Conservation (phyloP, 1,284 basidiomycete genomes). For the Puccinia brachypodii region DNA sequence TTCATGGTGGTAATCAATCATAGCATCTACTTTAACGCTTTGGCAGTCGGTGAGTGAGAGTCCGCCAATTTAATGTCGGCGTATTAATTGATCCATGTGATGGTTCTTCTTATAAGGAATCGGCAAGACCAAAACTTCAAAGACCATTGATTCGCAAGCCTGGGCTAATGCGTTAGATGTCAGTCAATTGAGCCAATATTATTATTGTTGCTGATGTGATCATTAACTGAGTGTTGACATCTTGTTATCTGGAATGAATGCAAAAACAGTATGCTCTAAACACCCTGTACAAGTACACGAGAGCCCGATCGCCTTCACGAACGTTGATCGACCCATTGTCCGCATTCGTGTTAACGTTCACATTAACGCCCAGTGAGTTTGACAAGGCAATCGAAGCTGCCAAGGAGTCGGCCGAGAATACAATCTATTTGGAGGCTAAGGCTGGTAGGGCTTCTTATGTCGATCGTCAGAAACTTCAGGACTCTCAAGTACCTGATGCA, state of each 20-base stretch:
- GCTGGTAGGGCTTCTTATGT: slow-evolving; percentile 88
- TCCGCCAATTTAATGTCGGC: background rate
- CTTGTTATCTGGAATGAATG: background rate
- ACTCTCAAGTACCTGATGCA: slow-evolving; percentile 75
- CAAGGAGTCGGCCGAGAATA: slow-evolving; percentile 67
- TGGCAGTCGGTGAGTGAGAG: slow-evolving; percentile 67
- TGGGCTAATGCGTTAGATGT: slow-evolving; percentile 67
- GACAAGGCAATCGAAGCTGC: slow-evolving; percentile 67
- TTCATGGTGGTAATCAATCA: background rate
- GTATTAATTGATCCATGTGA: background rate
- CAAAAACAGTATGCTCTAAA: slow-evolving; percentile 62
- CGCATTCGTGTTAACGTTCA: slow-evolving; percentile 69
- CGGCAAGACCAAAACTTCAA: slow-evolving; percentile 19
- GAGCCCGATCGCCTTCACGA: slow-evolving; percentile 81
- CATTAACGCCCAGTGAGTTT: slow-evolving; percentile 60
- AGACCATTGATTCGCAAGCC: slow-evolving; percentile 60
- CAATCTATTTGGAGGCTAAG: slow-evolving; percentile 74
- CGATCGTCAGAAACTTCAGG: slow-evolving; percentile 69
- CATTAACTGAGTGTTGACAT: background rate
- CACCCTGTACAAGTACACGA: slow-evolving; percentile 80
- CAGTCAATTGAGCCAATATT: background rate
- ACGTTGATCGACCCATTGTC: slow-evolving; percentile 86
- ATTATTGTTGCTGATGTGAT: background rate
- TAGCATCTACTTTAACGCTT: slow-evolving; percentile 81
- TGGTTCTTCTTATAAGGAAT: slow-evolving; percentile 2